Evolutionary conservation across 305 asterid species (phyloP).

Genomic region (Nicotiana rustica): DNA sequence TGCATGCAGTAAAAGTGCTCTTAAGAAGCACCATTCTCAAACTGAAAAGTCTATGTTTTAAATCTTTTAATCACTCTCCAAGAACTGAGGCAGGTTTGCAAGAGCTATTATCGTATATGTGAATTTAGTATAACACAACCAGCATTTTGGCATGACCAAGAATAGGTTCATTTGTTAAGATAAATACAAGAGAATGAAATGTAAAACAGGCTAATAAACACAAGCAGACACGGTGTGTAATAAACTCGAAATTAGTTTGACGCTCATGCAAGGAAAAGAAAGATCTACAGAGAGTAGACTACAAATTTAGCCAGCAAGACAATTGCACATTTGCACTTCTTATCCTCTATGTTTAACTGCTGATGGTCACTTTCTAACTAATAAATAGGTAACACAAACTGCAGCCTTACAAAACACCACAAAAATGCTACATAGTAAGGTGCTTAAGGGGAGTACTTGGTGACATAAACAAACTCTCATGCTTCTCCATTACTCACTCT

Average conservation of each 20-base stretch:
- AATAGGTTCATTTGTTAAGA: conserved; percentile 3
- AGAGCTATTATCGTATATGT: background rate
- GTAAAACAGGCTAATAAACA: background rate
- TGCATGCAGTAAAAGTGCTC: background rate
- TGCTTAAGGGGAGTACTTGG: conserved; percentile 3
- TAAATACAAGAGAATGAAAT: background rate
- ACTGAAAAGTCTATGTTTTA: background rate
- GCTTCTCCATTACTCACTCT: background rate
- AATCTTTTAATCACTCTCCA: background rate
- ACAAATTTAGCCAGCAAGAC: background rate
- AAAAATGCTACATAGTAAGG: background rate
- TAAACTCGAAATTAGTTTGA: no score
- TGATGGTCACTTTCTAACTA: background rate
- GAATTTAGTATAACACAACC: background rate
- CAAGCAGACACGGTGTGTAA: background rate
- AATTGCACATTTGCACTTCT: conserved; percentile 1
- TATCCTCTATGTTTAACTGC: background rate
- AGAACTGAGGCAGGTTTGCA: background rate
- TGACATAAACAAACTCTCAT: background rate
- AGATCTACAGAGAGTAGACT: background rate
- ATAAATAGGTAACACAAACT: background rate
- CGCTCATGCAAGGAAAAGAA: background rate
- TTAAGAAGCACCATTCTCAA: background rate
- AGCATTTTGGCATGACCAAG: background rate
- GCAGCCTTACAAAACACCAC: background rate